Evolutionary conservation across 164 flowering plant genomes (phyloP), one percentile per base, ranked within the genome.

Genomic region (Santalum album): DNA sequence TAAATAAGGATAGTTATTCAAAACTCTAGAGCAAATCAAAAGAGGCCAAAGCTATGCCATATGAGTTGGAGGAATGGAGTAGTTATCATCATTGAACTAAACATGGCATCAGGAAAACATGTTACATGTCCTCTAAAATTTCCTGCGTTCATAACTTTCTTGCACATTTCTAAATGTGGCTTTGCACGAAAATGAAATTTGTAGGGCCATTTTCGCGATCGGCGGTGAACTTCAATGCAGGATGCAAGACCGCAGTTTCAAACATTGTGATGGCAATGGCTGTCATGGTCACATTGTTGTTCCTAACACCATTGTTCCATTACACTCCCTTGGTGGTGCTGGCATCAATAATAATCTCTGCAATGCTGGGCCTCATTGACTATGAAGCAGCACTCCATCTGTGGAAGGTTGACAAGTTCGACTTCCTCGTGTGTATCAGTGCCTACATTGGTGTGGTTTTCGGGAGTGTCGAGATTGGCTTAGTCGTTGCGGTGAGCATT

Each of bases 351-450:
- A 84, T 81, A 17, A 69, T 84, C 15, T 57, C 85, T 2, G 90
- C 87, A 1, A 84, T 84, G 87, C 82, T 84, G 15, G 87, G 87
- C 24, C 83, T 84, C 24, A 81, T 84, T 0, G 85, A 84, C 57
- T 84, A 81, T 24, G 70, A 84, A 19, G 87, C 81, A 0, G 90
- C 85, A 12, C 66, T 79, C 44, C 90, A 81, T 64, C 76, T 84
- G 2, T 84, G 77, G 77, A 45, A 72, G 3, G 69, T 81, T 14
- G 90, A 84, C 69, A 84, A 84, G 42, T 79, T 77, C 24, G 90
- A 84, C 46, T 84, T 79, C 63, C 1, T 75, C 0, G 83, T 84
- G 2, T 81, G 90, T 69, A 79, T 84, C 44, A 61, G 71, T 39
- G 87, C 90, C 0, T 84, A 79, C 49, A 1, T 74, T 19, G 90